Conservation (phyloP, 23 red algal genomes). For the Cyanidioschyzon merolae region DNA sequence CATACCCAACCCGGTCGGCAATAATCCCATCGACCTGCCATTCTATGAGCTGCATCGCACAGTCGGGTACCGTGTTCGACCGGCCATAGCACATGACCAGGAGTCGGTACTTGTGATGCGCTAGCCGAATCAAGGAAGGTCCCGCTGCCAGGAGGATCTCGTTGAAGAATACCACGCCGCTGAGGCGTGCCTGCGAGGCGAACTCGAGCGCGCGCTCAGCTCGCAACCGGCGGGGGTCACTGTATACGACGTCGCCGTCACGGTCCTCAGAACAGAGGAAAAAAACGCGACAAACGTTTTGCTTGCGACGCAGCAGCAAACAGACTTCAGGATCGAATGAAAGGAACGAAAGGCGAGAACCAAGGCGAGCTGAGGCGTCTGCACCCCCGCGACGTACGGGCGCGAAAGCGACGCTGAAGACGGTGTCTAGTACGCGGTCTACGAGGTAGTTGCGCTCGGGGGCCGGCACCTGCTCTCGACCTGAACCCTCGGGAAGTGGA, state of each 20-base stretch:
- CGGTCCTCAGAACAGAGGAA: constrained; percentile 56
- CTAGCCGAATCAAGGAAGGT: not conserved
- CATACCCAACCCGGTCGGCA: constrained; percentile 60
- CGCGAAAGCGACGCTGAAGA: constrained; percentile 23
- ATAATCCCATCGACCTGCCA: constrained; percentile 72
- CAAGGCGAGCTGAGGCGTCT: not conserved
- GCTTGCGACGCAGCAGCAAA: constrained; percentile 68
- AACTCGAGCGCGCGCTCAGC: constrained; percentile 40
- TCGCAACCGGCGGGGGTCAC: constrained; percentile 40
- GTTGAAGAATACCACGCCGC: constrained; percentile 61
- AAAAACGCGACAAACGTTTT: constrained; percentile 58
- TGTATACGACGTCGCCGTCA: constrained; percentile 43
- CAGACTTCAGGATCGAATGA: constrained; percentile 80
- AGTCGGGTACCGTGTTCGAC: constrained; percentile 28
- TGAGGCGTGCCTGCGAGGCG: constrained; percentile 27
- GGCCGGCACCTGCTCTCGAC: constrained; percentile 26
- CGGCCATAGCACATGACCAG: constrained; percentile 61
- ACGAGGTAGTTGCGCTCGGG: constrained; percentile 56
- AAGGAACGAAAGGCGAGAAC: constrained; percentile 38
- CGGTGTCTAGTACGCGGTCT: constrained; percentile 40
- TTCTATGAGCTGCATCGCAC: constrained; percentile 36
- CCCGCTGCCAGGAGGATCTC: constrained; percentile 41
- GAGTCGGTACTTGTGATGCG: constrained; percentile 25
- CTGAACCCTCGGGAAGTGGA: constrained; percentile 38
- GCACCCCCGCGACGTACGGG: not conserved